Evolutionary conservation across 2,329 filamentous ascomycete genomes (phyloP).

Genomic region (Ascochyta pisi): DNA sequence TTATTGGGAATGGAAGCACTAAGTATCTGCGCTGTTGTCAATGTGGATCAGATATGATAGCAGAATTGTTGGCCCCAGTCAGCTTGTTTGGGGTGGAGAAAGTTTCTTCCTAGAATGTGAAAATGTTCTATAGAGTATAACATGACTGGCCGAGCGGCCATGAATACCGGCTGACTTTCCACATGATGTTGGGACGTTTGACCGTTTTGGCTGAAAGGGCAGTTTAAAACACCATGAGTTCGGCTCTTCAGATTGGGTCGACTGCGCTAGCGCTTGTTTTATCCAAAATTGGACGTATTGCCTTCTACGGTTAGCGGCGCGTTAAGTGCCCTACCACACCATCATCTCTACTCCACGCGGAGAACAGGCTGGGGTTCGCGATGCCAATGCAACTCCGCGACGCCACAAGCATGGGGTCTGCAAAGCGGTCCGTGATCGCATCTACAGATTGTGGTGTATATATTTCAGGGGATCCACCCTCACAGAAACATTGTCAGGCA

Average conservation of each 20-base stretch:
- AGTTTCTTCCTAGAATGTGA: background rate
- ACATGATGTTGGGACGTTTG: background rate
- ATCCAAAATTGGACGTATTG: background rate
- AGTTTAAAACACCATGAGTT: background rate
- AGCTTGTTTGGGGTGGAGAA: too few relatives aligned
- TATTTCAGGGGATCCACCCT: background rate
- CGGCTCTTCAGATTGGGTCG: background rate
- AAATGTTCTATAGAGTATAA: background rate
- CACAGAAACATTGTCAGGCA: background rate
- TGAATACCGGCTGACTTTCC: background rate
- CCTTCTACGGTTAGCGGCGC: background rate
- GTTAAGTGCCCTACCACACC: slow-evolving; percentile 17
- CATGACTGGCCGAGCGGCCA: background rate
- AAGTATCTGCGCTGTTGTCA: too few relatives aligned
- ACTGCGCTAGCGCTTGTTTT: background rate
- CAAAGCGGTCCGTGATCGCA: background rate
- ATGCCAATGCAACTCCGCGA: background rate
- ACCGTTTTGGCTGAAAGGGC: background rate
- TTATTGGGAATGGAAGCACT: too few relatives aligned
- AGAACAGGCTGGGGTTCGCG: background rate
- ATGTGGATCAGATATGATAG: too few relatives aligned
- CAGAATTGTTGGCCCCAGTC: too few relatives aligned
- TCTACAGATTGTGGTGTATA: background rate
- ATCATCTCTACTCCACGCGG: background rate
- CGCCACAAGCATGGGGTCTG: background rate